These are phyloP conservation scores for Phialophora macrospora DNA, from an alignment of 2,329 filamentous ascomycete species.

Conservation along the genomic window DNA sequence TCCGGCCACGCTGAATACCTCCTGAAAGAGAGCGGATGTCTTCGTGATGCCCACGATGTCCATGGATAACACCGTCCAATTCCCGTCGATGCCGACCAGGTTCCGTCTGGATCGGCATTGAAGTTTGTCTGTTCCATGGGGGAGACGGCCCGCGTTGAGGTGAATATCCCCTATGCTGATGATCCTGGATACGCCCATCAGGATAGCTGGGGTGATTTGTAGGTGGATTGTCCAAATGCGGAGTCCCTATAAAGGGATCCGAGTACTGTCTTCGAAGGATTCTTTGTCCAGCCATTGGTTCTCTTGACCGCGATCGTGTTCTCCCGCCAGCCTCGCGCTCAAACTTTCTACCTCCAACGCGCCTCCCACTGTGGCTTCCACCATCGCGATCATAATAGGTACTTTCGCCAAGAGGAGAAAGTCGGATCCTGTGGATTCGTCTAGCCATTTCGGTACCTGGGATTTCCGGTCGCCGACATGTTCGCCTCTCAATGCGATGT, in stretches of 20 bases:
- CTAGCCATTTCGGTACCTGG: constrained; percentile 4
- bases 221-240: constrained; percentile 8
- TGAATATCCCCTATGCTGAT: constrained; percentile 13
- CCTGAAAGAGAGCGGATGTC: constrained; percentile 14
- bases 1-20: constrained; percentile 14
- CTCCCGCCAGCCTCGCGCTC: constrained; percentile 9
- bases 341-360: constrained; percentile 15
- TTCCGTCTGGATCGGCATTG: not conserved
- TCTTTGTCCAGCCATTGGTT: constrained; percentile 4
- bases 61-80: not conserved
- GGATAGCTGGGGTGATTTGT: constrained; percentile 9
- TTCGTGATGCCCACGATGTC: not conserved
- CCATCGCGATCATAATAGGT: constrained; percentile 11
- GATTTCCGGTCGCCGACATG: constrained; percentile 9
- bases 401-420: constrained; percentile 22
- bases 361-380: constrained; percentile 1
- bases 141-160: constrained; percentile 26
- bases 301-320: constrained; percentile 9
- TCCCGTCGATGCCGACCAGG: not conserved
- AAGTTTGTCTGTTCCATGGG: not conserved
- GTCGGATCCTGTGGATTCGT: constrained; percentile 19
- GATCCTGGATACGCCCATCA: constrained; percentile 3
- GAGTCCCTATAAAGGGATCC: constrained; percentile 11
- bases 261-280: constrained; percentile 23
- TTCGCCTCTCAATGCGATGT: constrained; percentile 3